phyloP scores from a whole-genome alignment of 371 early-diverging fungal species.

The Rhizopus arrhizus region DNA sequence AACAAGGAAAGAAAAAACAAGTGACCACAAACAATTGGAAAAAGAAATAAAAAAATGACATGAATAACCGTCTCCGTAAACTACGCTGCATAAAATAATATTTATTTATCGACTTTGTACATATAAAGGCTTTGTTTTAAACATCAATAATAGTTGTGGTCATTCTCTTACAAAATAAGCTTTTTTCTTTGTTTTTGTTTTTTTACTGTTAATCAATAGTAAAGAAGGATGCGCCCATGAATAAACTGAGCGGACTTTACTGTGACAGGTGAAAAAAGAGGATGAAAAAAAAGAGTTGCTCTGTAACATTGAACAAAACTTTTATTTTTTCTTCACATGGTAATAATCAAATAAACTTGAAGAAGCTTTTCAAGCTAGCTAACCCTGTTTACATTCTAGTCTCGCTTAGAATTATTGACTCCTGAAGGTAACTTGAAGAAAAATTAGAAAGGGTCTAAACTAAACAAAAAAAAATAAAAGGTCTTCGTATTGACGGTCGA shows the following conservation, averaged over 20 bases:
- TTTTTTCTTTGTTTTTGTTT: too few relatives aligned
- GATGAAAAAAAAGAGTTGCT: neutral
- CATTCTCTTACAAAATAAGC: too few relatives aligned
- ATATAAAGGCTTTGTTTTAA: too few relatives aligned
- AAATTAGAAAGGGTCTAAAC: slow-evolving; percentile 23
- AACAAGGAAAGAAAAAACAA: too few relatives aligned
- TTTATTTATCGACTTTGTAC: too few relatives aligned
- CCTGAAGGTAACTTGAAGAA: slow-evolving; percentile 52
- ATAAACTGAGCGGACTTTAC: neutral
- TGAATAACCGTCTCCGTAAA: too few relatives aligned
- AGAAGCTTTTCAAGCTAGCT: neutral
- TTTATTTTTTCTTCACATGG: neutral
- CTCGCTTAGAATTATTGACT: slow-evolving; percentile 65
- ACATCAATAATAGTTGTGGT: too few relatives aligned
- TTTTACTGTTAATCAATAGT: too few relatives aligned
- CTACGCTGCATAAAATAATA: too few relatives aligned
- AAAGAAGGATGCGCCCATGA: too few relatives aligned
- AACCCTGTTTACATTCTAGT: slow-evolving; percentile 37
- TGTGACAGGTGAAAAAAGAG: slow-evolving; percentile 2
- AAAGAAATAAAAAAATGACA: too few relatives aligned
- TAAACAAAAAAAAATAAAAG: slow-evolving; percentile 32
- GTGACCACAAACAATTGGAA: too few relatives aligned
- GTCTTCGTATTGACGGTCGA: slow-evolving; percentile 93
- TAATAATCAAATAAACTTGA: neutral
- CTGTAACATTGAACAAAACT: neutral